Evolutionary conservation across 768 basidiomycete species (phyloP), one percentile per base, ranked within the genome.

Genomic region (Fomitopsis pulvina): DNA sequence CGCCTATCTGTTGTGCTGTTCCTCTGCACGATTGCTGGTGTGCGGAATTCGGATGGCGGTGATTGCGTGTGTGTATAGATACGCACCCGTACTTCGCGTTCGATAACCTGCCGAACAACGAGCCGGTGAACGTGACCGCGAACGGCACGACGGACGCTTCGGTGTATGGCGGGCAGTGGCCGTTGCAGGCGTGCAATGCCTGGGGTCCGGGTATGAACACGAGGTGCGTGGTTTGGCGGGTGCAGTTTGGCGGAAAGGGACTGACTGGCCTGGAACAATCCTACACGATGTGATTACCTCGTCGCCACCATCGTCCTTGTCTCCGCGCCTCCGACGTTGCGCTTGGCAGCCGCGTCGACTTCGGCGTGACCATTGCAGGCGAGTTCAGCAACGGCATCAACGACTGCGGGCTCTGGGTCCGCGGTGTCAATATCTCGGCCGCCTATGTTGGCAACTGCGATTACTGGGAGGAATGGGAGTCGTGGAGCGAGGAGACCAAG

Each of bases 301-400:
- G n/a, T n/a, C n/a, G n/a, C n/a, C n/a, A n/a, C n/a, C 12, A 14
- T 18, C 6, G 12, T 24, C n/a, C 4, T 12, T 38, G 6, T 14
- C 41, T 52, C 6, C 22, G n/a, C n/a, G 22, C 22, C 41, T 45
- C 16, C 40, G 40, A 44, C 26, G 20, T 10, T 39, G 43, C 48
- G 21, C 30, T 16, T 26, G 56, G 27, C 48, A 77, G 74, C 62
- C 77, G 60, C 54, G 63, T 54, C 42, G 59, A 63, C 3, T 87
- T 88, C 58, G 91, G 91, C 7, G 66, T 91, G 12, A 80, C 80
- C 5, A 60, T 83, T 20, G 81, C 79, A 0, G 90, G 87, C 37
- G 90, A 93, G 66, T 91, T 83, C 66, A 77, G 80, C 41, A 73
- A 74, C 6, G 83, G 78, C 4, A 73, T 73, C 55, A 87, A 85